These are phyloP conservation scores for Nannochloris sp. DNA, from an alignment of 139 green algal genomes.

Conservation along the genomic window DNA sequence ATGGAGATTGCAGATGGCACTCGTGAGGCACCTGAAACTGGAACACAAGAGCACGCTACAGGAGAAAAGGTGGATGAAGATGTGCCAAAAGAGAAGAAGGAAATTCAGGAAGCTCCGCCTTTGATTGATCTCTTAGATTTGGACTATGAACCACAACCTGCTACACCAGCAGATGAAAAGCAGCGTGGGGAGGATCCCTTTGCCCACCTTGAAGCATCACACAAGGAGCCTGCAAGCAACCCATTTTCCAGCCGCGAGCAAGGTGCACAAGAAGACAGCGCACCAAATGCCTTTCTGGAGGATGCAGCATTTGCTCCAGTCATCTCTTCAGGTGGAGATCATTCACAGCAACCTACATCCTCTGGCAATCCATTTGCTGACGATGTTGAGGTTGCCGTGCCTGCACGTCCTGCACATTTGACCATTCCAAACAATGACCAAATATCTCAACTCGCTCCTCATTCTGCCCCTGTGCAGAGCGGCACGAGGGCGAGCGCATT, in stretches of 20 bases:
- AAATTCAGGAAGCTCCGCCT: not conserved
- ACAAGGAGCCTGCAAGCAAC: too few species aligned
- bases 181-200: not conserved
- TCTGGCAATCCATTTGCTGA: slow-evolving; percentile 3
- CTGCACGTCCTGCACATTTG: not conserved
- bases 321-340: not conserved
- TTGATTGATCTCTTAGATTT: not conserved
- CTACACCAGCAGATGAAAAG: not conserved
- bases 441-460: not conserved
- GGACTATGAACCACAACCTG: not conserved
- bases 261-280: not conserved
- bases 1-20: slow-evolving; percentile 13
- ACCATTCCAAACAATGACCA: not conserved
- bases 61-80: too few species aligned
- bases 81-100: not conserved
- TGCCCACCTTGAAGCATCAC: not conserved
- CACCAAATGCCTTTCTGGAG: not conserved
- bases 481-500: too few species aligned
- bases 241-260: not conserved
- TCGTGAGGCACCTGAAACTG: not conserved
- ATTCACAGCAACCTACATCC: not conserved
- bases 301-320: not conserved
- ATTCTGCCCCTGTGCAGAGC: not conserved
- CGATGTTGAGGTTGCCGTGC: not conserved
- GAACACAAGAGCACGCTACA: not conserved